These are phyloP conservation scores for Leucosporidium creatinivorum DNA, from an alignment of 768 basidiomycete genomes.

Conservation along the genomic window DNA sequence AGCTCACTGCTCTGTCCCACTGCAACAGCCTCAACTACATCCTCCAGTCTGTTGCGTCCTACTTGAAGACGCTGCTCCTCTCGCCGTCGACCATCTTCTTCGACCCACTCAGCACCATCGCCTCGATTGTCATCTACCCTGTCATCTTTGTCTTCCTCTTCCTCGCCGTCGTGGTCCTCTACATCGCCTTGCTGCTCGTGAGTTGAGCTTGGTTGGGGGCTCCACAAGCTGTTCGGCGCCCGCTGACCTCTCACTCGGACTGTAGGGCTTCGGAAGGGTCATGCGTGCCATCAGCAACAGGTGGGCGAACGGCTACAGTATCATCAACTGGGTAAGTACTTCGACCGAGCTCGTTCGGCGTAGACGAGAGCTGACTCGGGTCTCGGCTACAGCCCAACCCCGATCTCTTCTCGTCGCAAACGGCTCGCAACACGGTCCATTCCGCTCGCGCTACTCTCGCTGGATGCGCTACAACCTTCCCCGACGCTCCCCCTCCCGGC, in stretches of 20 bases:
- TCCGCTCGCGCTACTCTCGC: neutral
- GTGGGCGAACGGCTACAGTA: slow-evolving; percentile 4
- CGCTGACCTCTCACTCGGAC: too few relatives aligned
- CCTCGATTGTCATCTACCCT: slow-evolving; percentile 7
- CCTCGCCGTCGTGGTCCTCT: neutral
- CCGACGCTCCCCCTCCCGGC: slow-evolving; percentile 1
- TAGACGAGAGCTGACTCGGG: too few relatives aligned
- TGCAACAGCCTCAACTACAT: too few relatives aligned
- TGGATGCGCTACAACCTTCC: slow-evolving; percentile 1
- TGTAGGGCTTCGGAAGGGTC: too few relatives aligned
- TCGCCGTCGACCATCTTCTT: slow-evolving; percentile 16
- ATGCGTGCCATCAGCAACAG: neutral
- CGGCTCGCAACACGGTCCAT: neutral
- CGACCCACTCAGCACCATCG: slow-evolving; percentile 12
- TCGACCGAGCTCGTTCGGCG: neutral
- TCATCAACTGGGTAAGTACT: slow-evolving; percentile 17
- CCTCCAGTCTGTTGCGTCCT: too few relatives aligned
- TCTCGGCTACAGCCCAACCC: neutral
- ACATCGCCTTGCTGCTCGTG: too few relatives aligned
- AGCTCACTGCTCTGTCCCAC: too few relatives aligned
- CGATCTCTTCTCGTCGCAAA: slow-evolving; percentile 2
- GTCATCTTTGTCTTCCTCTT: neutral
- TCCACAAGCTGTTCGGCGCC: too few relatives aligned
- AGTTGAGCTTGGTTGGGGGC: too few relatives aligned
- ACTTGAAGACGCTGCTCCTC: neutral